These are phyloP conservation scores for Abrus pulchellus DNA, from an alignment of 306 rosid species.

Conservation along the genomic window DNA sequence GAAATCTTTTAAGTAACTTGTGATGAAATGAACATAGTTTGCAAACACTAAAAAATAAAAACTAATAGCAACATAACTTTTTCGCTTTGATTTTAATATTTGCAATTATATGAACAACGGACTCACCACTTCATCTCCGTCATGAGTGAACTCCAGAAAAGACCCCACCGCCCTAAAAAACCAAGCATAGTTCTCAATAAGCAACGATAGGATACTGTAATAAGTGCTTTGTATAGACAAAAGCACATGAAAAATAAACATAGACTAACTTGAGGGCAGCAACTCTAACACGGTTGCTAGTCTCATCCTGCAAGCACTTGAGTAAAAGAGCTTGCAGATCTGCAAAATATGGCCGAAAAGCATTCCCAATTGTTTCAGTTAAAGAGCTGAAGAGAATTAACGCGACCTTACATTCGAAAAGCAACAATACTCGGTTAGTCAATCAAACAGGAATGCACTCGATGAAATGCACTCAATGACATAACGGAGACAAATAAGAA, in stretches of 20 bases:
- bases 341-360: conserved; percentile 85
- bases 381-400: conserved; percentile 96
- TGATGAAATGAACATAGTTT: background rate
- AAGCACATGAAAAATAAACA: conserved; percentile 4
- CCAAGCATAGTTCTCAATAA: conserved; percentile 34
- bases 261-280: conserved; percentile 90
- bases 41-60: background rate
- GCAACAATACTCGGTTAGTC: conserved; percentile 39
- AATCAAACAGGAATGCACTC: conserved; percentile 24
- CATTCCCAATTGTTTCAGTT: conserved; percentile 92
- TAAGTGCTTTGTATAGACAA: background rate
- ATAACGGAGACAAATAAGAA: background rate
- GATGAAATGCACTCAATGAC: background rate
- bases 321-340: conserved; percentile 93
- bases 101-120: conserved; percentile 15
- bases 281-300: conserved; percentile 92
- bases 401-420: conserved; percentile 79
- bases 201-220: conserved; percentile 28
- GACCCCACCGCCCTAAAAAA: conserved; percentile 94
- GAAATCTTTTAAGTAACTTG: conserved; percentile 10
- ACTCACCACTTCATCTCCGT: conserved; percentile 95
- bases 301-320: conserved; percentile 96
- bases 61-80: background rate
- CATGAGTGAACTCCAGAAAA: conserved; percentile 92
- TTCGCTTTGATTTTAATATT: background rate